Evolutionary conservation across 768 basidiomycete genomes (phyloP).

Genomic region (Serendipita sp.): DNA sequence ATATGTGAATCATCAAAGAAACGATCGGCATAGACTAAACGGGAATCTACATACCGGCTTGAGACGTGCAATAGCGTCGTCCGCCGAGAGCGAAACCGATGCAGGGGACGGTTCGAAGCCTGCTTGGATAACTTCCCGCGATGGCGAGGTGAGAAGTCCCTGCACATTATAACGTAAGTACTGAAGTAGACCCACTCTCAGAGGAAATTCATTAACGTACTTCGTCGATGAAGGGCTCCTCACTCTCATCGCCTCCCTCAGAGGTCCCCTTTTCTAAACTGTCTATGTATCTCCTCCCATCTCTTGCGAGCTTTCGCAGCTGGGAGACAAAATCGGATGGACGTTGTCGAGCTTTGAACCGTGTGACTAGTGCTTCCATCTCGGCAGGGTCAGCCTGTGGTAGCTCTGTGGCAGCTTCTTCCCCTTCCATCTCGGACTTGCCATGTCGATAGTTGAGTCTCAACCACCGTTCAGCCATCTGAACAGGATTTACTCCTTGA

Average conservation of each 20-base stretch:
- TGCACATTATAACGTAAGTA: not conserved
- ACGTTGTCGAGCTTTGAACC: constrained; percentile 23
- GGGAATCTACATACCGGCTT: too few species aligned
- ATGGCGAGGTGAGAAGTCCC: not conserved
- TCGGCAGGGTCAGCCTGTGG: constrained; percentile 12
- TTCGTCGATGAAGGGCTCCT: constrained; percentile 15
- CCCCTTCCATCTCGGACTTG: not conserved
- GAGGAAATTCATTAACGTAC: constrained; percentile 26
- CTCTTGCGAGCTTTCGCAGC: constrained; percentile 32
- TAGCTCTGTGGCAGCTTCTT: constrained; percentile 8
- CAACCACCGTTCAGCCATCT: not conserved
- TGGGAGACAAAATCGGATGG: constrained; percentile 18
- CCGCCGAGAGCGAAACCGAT: not conserved
- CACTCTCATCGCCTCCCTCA: constrained; percentile 16
- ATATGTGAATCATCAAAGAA: too few species aligned
- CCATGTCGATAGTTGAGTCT: not conserved
- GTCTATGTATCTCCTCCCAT: constrained; percentile 29
- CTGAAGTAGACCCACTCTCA: not conserved
- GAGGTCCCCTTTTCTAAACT: not conserved
- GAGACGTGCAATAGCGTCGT: too few species aligned
- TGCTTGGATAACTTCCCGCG: not conserved
- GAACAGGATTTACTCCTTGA: not conserved
- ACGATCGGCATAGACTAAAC: too few species aligned
- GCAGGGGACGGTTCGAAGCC: not conserved
- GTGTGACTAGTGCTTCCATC: constrained; percentile 16